Conservation (phyloP, 2,329 filamentous ascomycete species). For the Diaporthe ampelina region DNA sequence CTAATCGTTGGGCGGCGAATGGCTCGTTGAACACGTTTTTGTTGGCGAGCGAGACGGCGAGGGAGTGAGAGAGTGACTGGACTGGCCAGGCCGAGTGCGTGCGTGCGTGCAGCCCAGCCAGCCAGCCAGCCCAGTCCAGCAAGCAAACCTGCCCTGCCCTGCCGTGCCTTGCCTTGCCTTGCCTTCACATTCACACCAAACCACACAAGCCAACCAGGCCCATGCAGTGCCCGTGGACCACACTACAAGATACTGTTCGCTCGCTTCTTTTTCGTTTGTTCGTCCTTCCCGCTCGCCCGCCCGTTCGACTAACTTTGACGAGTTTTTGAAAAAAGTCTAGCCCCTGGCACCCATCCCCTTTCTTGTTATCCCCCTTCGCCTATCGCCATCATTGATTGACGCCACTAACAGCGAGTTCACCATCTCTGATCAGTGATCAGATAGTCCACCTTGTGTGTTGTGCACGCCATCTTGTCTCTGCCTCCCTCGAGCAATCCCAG, state of each 20-base stretch:
- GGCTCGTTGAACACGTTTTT: conserved; percentile 38
- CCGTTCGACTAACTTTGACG: conserved; percentile 12
- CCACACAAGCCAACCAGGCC: background rate
- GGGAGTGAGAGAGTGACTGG: conserved; percentile 5
- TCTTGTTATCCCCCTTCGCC: background rate
- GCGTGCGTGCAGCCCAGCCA: background rate
- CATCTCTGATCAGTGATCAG: background rate
- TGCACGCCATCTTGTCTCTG: background rate
- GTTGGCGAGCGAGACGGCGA: conserved; percentile 37
- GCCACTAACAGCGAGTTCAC: background rate
- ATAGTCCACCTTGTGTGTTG: background rate
- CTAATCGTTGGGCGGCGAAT: conserved; percentile 37
- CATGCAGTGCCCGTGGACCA: conserved; percentile 14
- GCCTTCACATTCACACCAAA: background rate
- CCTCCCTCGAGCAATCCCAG: too few relatives aligned
- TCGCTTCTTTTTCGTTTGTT: background rate
- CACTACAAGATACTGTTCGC: conserved; percentile 15
- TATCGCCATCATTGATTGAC: conserved; percentile 1
- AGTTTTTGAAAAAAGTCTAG: conserved; percentile 12
- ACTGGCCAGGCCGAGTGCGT: background rate
- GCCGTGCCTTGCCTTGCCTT: background rate
- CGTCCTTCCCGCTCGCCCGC: background rate
- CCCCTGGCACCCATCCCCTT: conserved; percentile 2
- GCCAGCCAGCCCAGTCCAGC: background rate
- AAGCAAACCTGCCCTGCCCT: background rate